These are phyloP conservation scores for Nicotiana obtusifolia DNA, from an alignment of 257 asterid species.

Conservation along the genomic window DNA sequence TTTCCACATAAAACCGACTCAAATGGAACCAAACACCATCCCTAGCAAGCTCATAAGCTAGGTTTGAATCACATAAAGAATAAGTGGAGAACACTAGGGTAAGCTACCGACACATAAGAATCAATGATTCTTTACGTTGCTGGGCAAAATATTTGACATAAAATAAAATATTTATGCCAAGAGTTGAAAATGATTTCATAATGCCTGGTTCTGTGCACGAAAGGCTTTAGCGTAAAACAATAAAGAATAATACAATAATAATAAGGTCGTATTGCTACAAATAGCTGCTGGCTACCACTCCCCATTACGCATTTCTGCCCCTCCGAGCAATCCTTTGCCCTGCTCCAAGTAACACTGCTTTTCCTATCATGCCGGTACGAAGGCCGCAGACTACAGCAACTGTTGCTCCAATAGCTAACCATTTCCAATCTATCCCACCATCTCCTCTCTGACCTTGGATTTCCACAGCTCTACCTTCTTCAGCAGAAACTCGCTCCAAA, in stretches of 20 bases:
- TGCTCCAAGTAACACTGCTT: conserved; percentile 59
- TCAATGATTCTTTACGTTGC: background rate
- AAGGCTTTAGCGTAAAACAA: background rate
- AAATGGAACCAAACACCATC: background rate
- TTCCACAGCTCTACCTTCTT: conserved; percentile 42
- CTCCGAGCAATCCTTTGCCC: conserved; percentile 59
- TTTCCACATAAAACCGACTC: background rate
- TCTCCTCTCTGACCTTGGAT: conserved; percentile 35
- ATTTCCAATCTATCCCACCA: conserved; percentile 32
- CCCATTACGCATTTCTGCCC: conserved; percentile 28
- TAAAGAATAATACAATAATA: conserved; percentile 5
- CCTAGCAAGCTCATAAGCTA: no score
- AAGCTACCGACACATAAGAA: no score
- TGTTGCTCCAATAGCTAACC: conserved; percentile 60
- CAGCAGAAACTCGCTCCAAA: conserved; percentile 21
- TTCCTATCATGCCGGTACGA: conserved; percentile 61
- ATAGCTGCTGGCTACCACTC: background rate
- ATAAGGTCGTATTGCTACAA: background rate
- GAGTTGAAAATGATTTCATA: background rate
- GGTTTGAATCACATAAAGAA: no score
- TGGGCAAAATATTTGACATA: background rate
- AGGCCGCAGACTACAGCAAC: conserved; percentile 66
- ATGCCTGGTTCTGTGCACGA: background rate
- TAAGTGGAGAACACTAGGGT: no score
- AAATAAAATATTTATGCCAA: background rate